Conservation (phyloP, 2,329 filamentous ascomycete genomes). For the Phialemoniopsis sp. region DNA sequence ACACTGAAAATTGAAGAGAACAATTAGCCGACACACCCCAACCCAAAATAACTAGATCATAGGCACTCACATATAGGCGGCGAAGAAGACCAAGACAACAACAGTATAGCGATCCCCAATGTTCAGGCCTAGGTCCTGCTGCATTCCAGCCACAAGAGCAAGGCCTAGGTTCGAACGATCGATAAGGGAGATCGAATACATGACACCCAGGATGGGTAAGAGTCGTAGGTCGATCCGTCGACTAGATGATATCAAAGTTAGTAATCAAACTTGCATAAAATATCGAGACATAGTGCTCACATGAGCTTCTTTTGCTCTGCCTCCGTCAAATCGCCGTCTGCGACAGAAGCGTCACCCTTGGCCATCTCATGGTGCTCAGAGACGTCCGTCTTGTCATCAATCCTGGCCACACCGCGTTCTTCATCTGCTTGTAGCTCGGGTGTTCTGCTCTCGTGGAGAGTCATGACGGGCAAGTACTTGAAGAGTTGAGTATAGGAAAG, state of each 20-base stretch:
- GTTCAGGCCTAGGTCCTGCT: constrained; percentile 16
- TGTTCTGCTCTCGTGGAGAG: no score
- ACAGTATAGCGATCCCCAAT: constrained; percentile 19
- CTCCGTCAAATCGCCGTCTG: background rate
- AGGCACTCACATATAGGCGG: constrained; percentile 15
- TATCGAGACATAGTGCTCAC: background rate
- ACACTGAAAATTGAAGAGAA: no score
- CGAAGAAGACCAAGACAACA: constrained; percentile 19
- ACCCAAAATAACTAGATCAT: background rate
- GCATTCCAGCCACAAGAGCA: constrained; percentile 20
- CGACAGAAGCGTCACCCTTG: background rate
- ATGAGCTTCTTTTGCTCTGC: constrained; percentile 7
- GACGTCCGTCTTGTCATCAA: constrained; percentile 4
- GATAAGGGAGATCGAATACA: constrained; percentile 31
- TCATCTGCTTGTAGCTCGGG: no score
- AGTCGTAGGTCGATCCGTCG: constrained; percentile 26
- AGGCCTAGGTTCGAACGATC: constrained; percentile 31
- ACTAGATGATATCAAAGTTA: constrained; percentile 1
- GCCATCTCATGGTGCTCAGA: constrained; percentile 1
- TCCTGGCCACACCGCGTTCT: background rate
- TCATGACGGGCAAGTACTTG: no score
- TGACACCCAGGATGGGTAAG: constrained; percentile 29
- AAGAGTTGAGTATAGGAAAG: no score
- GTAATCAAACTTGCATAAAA: background rate
- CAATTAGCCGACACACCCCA: no score